Base-by-base conservation (phyloP, 202 grass and related monocot genomes). In the Saccharum hybrid region DNA sequence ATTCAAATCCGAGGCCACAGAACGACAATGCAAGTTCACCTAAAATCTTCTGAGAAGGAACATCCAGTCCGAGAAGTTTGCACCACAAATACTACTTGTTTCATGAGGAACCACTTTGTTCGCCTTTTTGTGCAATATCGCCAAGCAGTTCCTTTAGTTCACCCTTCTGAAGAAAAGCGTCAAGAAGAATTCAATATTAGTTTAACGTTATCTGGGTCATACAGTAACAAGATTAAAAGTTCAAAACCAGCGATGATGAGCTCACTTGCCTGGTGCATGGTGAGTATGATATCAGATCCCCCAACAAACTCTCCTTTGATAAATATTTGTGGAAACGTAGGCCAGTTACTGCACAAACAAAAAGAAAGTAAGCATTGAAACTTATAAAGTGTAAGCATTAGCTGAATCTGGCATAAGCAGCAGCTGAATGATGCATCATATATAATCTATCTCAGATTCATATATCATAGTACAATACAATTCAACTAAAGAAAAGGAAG, bases 241-340 rank as follows among this genome's bases (percentile, higher is more conserved):
- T 46, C 6, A 10, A 68, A 33, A 74, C 14, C 3, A 71, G 15
- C n/a, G 5, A 14, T 34, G 41, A 75, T 74, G 10, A 59, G 11
- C 67, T 80, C 77, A 63, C 76, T 85, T 84, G 89, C 96, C 96
- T 96, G 93, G 68, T 99, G 96, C 96, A 96, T 96, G 79, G 46
- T 88, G 56, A 99, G 86, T 82, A 99, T 89, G 74, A 96, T 96
- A 90, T 99, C 96, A 40, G 96, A 96, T 39, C 96, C 96, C 6
- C 96, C 96, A 40, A 99, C 79, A 66, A 99, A 99, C 65, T 99
- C 93, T 80, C 96, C 91, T n/a, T 99, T 96, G 60, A 99, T 96
- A 88, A 96, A 96, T 87, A 99, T 84, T 90, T 99, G 93, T 2
- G 96, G 93, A 89, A 99, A 99, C 42, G 96, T 96, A 41, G 96